Evolutionary conservation across 768 basidiomycete genomes (phyloP).

Genomic region (Podaxis rugospora): DNA sequence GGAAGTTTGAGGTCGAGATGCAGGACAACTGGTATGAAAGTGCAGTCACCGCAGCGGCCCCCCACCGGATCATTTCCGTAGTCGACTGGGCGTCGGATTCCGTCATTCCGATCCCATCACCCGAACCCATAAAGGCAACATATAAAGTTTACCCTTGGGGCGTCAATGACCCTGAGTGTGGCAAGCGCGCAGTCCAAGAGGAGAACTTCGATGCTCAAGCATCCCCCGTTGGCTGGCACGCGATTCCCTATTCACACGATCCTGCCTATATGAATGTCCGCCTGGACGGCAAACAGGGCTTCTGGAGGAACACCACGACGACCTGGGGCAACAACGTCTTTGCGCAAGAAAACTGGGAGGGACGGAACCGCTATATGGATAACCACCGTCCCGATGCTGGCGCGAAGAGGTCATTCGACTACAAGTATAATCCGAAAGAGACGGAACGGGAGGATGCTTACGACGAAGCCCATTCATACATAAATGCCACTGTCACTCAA

Average conservation of each 20-base stretch:
- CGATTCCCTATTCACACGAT: slow-evolving; percentile 68
- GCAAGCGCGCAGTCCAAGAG: slow-evolving; percentile 50
- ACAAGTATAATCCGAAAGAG: slow-evolving; percentile 64
- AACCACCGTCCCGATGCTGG: slow-evolving; percentile 82
- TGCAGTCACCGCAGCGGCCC: slow-evolving; percentile 66
- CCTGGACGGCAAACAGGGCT: slow-evolving; percentile 20
- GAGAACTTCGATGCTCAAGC: slow-evolving; percentile 76
- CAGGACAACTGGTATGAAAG: slow-evolving; percentile 96
- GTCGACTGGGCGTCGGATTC: slow-evolving; percentile 95
- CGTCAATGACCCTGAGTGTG: slow-evolving; percentile 77
- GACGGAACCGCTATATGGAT: slow-evolving; percentile 54
- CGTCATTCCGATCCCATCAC: slow-evolving; percentile 36
- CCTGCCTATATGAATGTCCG: slow-evolving; percentile 38
- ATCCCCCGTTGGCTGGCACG: slow-evolving; percentile 90
- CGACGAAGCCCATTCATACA: slow-evolving; percentile 73
- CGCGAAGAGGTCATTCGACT: slow-evolving; percentile 56
- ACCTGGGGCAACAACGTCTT: slow-evolving; percentile 92
- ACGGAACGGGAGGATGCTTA: slow-evolving; percentile 53
- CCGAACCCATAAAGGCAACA: slow-evolving; percentile 29
- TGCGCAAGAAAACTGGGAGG: slow-evolving; percentile 92
- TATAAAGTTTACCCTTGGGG: slow-evolving; percentile 83
- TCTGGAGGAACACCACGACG: slow-evolving; percentile 66
- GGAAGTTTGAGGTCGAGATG: slow-evolving; percentile 95
- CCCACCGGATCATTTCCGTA: slow-evolving; percentile 80
- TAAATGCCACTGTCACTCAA: slow-evolving; percentile 84